phyloP scores from a whole-genome alignment of 805 yeast species.

The Candida gorgasii region DNA sequence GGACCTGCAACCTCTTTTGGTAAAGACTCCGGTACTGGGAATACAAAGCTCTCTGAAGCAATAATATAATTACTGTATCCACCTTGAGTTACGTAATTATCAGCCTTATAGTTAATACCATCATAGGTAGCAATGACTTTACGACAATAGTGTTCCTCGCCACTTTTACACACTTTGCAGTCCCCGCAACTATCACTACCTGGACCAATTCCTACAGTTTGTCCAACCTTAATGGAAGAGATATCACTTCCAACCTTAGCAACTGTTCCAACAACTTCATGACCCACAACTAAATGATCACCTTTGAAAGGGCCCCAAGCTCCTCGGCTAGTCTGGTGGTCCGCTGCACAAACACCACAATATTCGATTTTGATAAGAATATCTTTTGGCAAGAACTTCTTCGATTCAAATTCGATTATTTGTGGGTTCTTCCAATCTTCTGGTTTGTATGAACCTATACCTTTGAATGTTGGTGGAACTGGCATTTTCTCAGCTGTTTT shows the following conservation, averaged over 20 bases:
- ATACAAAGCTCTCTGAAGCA: slow-evolving; percentile 44
- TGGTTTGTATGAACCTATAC: slow-evolving; percentile 6
- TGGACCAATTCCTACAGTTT: slow-evolving; percentile 83
- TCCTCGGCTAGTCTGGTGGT: slow-evolving; percentile 52
- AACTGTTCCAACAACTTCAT: slow-evolving; percentile 65
- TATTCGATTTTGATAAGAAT: slow-evolving; percentile 18
- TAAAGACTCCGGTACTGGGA: slow-evolving; percentile 49
- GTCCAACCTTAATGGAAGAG: slow-evolving; percentile 56
- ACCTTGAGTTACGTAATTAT: slow-evolving; percentile 39
- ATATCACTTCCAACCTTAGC: slow-evolving; percentile 61
- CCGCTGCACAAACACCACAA: slow-evolving; percentile 67
- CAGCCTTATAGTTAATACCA: slow-evolving; percentile 33
- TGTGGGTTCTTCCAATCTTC: slow-evolving; percentile 9
- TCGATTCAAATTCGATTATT: slow-evolving; percentile 11
- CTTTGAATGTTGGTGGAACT: slow-evolving; percentile 10
- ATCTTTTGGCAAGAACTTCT: slow-evolving; percentile 10
- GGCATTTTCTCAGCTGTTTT: slow-evolving; percentile 9
- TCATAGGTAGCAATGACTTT: slow-evolving; percentile 53
- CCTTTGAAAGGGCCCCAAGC: slow-evolving; percentile 44
- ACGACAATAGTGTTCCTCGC: slow-evolving; percentile 52
- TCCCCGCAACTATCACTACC: slow-evolving; percentile 59
- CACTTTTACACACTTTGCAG: slow-evolving; percentile 54
- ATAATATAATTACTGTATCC: slow-evolving; percentile 53
- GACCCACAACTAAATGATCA: slow-evolving; percentile 54
- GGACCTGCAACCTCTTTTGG: slow-evolving; percentile 50